Percentiles rank a stretch among this genome's conserved stretches.
These are phyloP conservation scores for Lathyrus sativus DNA, from an alignment of 306 rosid genomes.

Conservation along the genomic window DNA sequence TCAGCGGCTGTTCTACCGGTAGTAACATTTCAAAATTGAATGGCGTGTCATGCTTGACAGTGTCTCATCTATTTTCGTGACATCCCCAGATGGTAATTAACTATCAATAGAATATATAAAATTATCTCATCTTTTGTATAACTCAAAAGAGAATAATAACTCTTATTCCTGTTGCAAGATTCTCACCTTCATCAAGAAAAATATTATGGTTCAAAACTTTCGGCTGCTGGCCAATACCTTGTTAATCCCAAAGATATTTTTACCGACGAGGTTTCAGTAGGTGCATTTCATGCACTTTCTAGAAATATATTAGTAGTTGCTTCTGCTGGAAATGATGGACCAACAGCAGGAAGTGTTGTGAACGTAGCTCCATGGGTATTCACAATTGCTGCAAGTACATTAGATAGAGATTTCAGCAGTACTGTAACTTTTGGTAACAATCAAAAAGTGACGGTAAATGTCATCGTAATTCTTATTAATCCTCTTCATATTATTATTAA, in stretches of 20 bases:
- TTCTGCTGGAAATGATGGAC: constrained; percentile 58
- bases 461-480: too few relatives aligned
- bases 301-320: constrained; percentile 36
- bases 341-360: constrained; percentile 36
- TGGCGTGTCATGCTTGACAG: too few relatives aligned
- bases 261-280: background rate
- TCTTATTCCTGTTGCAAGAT: too few relatives aligned
- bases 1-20: too few relatives aligned
- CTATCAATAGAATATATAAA: too few relatives aligned
- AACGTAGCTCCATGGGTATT: constrained; percentile 66
- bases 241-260: constrained; percentile 24
- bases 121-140: too few relatives aligned
- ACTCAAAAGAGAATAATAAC: too few relatives aligned
- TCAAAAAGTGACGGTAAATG: constrained; percentile 22
- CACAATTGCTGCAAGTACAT: constrained; percentile 65
- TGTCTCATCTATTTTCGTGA: too few relatives aligned
- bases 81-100: too few relatives aligned
- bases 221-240: background rate
- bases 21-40: too few relatives aligned
- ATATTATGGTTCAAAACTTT: too few relatives aligned
- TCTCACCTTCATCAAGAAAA: too few relatives aligned
- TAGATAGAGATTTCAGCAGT: constrained; percentile 14
- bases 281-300: constrained; percentile 45
- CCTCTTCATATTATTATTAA: background rate
- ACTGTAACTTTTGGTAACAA: constrained; percentile 26